Base-by-base conservation (phyloP, 169 alveolate genomes). In the Miamiensis avidus region DNA sequence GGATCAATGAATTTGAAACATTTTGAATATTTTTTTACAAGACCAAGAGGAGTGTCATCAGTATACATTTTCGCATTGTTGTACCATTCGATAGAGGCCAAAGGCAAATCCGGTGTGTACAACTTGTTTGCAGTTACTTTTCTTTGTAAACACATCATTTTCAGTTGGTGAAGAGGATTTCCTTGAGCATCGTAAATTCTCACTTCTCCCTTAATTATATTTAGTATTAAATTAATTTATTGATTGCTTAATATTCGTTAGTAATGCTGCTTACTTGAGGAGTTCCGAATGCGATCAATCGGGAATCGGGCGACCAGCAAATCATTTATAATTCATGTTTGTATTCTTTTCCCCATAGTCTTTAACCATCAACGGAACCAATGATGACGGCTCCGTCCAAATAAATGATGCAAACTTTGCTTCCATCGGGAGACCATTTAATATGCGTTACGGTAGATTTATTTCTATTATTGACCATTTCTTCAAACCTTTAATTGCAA, bases 231-330 rank as follows among this genome's bases (percentile, higher is more conserved):
- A 49, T 11, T 11, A 49, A 49, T 49, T 49, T 11, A 11, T 49
- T 49, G 20, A 49, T 49, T 49, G 4, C 20, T 11, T 49, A 49
- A 20, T 49, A 49, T 11, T 49, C 20, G 20, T 49, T 11, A 49
- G 4, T 49, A 49, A 49, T 11, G 4, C 20, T 4, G 4, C 20
- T 4, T 49, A 49, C 69, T 49, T 49, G 91, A 69, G 93, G 90
- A 31, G 98, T 95, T 78, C 97, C 97, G 78, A 97, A 96, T 33
- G 96, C 91, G 28, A 97, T 91, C 74, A 93, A 91, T 91, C 86
- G 92, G 75, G 97, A 93, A 91, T 96, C 98, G 26, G 99, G 99
- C 6, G 98, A 91, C 99, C 99, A 97, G 92, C 96, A 98, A 0
- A 96, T 94, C 26, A 91, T 75, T 30, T 93, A 89, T 79, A 97